Evolutionary conservation across 176 grass and related monocot species (phyloP), one percentile per base, ranked within the genome.

Genomic region (Thalia dealbata): DNA sequence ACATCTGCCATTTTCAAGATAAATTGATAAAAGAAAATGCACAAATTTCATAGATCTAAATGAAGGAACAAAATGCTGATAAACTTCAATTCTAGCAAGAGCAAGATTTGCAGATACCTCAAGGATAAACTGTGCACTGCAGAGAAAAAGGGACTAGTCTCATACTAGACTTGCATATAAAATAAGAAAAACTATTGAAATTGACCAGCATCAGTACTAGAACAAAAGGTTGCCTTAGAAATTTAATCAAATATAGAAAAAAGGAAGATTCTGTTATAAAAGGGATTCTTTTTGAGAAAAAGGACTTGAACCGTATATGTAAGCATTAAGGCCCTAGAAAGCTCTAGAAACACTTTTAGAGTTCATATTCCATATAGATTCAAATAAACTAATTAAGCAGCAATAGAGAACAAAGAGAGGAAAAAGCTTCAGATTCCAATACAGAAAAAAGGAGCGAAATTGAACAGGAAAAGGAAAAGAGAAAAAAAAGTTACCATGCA

Each of bases 401-500:
- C 38, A 24, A 68, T 14, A 65, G 62, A 32, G 24, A n/a, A 13
- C 5, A n/a, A 22, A 10, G 26, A 32, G 14, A 74, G 21, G 26
- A 73, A 30, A 30, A 50, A 59, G 16, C 59, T n/a, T 13, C 16
- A 38, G 32, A 38, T 38, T 38, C 51, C 19, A 6, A 74, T 29
- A 74, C 0, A 24, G n/a, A 7, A 18, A 45, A 45, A 3, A 9
- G 43, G 50, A 29, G 16, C 26, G 48, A 46, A 14, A 55, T 12
- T 61, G n/a, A 75, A 11, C 11, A 41, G 72, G 32, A 4, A 38
- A 38, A 38, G 60, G 43, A 10, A 29, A 60, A 60, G 32, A 27
- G 27, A 74, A 60, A 10, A 29, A 60, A 60, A 64, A 27, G 27
- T 75, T 42, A 75, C 73, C 73, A 62, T 75, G 73, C 55, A 75